Conservation (phyloP, 2,329 filamentous ascomycete species). For the Monilinia vaccinii-corymbosi region DNA sequence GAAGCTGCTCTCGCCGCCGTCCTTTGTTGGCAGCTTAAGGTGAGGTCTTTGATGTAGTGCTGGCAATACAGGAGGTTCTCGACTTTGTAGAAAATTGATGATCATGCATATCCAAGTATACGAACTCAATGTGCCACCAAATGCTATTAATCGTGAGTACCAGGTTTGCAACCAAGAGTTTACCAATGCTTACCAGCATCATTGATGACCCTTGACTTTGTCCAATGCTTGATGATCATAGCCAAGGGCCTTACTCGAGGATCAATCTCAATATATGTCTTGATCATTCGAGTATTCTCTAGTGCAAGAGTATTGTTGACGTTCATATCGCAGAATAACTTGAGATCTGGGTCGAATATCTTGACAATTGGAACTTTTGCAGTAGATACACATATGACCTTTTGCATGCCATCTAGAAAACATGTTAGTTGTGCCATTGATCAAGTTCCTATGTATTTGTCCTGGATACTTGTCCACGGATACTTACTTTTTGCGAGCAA, state of each 20-base stretch:
- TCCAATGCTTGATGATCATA: constrained; percentile 98
- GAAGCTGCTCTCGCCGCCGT: constrained; percentile 66
- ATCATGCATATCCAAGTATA: constrained; percentile 99
- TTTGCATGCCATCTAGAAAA: constrained; percentile 79
- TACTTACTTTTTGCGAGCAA: constrained; percentile 73
- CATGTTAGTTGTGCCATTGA: constrained; percentile 30
- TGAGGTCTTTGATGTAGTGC: constrained; percentile 68
- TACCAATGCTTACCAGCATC: constrained; percentile 75
- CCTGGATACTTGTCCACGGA: too few relatives aligned
- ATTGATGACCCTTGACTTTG: constrained; percentile 82
- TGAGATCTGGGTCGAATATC: constrained; percentile 91
- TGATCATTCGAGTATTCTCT: constrained; percentile 96
- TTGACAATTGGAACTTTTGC: constrained; percentile 98
- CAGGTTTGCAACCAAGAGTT: not conserved
- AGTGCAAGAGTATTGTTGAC: constrained; percentile 94
- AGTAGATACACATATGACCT: constrained; percentile 86
- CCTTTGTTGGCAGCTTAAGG: constrained; percentile 48
- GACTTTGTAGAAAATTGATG: constrained; percentile 87
- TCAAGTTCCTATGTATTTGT: not conserved
- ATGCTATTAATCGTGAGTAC: constrained; percentile 45
- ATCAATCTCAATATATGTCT: constrained; percentile 91
- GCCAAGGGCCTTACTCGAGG: constrained; percentile 82
- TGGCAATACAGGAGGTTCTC: constrained; percentile 75
- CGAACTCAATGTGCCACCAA: constrained; percentile 89
- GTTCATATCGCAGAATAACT: constrained; percentile 92